Percentiles rank a stretch among this genome's conserved stretches.
Evolutionary conservation across 1,284 basidiomycete species (phyloP).

Genomic region (Phellopilus nigrolimitatus): DNA sequence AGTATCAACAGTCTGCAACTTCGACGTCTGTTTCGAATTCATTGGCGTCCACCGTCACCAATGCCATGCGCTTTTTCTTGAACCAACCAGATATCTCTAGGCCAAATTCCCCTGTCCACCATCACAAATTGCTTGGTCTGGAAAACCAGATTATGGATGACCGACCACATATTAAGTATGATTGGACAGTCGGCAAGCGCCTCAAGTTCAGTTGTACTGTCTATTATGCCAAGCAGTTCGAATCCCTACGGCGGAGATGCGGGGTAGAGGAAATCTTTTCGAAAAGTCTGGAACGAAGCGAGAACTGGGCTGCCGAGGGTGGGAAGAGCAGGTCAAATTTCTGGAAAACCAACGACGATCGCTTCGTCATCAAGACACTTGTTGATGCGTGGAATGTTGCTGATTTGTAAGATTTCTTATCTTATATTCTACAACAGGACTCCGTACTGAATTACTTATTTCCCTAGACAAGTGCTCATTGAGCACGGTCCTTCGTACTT

Average conservation of each 20-base stretch:
- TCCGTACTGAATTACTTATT: neutral
- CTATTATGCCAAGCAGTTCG: constrained; percentile 77
- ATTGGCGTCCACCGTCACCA: constrained; percentile 48
- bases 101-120: constrained; percentile 31
- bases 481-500: constrained; percentile 76
- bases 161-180: constrained; percentile 74
- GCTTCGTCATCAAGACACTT: constrained; percentile 77
- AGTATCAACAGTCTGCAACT: neutral
- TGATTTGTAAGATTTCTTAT: constrained; percentile 67
- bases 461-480: constrained; percentile 62
- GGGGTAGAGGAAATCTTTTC: constrained; percentile 61
- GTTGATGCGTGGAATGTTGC: constrained; percentile 82
- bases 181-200: constrained; percentile 68
- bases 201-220: constrained; percentile 73
- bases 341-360: constrained; percentile 72
- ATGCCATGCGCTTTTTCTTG: constrained; percentile 54
- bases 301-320: constrained; percentile 66
- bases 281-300: constrained; percentile 55
- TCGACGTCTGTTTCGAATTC: constrained; percentile 24
- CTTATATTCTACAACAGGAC: neutral
- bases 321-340: constrained; percentile 73
- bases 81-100: constrained; percentile 28
- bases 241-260: constrained; percentile 56
- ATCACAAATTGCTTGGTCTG: constrained; percentile 44
- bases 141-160: constrained; percentile 52